Percentiles rank a stretch among this genome's conserved stretches.
These are phyloP conservation scores for Misopates orontium DNA, from an alignment of 257 asterid species.

Conservation along the genomic window DNA sequence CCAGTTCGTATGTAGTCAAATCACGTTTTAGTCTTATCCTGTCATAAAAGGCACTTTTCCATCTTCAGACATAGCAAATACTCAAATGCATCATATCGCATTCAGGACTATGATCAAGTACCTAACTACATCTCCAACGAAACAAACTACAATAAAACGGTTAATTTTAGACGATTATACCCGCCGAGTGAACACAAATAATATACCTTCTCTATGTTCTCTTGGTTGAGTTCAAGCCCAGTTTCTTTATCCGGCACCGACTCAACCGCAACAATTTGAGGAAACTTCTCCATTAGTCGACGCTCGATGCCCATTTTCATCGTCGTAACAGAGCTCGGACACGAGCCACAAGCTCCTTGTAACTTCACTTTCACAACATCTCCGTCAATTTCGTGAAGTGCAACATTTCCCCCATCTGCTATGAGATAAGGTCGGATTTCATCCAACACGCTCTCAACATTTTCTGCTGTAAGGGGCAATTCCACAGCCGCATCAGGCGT, in stretches of 20 bases:
- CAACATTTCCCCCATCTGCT: constrained; percentile 97
- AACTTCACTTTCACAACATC: constrained; percentile 80
- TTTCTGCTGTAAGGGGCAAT: constrained; percentile 85
- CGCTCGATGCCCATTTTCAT: constrained; percentile 98
- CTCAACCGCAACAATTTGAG: constrained; percentile 90
- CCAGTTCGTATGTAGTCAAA: no score
- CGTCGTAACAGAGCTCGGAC: constrained; percentile 83
- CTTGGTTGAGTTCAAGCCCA: constrained; percentile 90
- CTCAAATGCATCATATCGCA: no score
- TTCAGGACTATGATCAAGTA: no score
- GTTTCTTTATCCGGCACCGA: constrained; percentile 93
- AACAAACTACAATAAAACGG: background rate
- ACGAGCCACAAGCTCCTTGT: constrained; percentile 99
- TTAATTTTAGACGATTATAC: no score
- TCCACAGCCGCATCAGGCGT: constrained; percentile 63
- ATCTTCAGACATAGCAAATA: no score
- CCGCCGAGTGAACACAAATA: no score
- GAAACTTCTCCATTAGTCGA: constrained; percentile 89
- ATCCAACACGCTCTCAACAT: constrained; percentile 87
- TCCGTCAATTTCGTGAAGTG: constrained; percentile 91
- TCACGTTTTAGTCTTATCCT: no score
- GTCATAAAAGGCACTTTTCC: no score
- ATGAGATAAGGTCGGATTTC: constrained; percentile 92
- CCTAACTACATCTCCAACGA: background rate
- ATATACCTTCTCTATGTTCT: constrained; percentile 86